Evolutionary conservation across 2,329 filamentous ascomycete species (phyloP).

Genomic region (Chrysoporthe puriensis): DNA sequence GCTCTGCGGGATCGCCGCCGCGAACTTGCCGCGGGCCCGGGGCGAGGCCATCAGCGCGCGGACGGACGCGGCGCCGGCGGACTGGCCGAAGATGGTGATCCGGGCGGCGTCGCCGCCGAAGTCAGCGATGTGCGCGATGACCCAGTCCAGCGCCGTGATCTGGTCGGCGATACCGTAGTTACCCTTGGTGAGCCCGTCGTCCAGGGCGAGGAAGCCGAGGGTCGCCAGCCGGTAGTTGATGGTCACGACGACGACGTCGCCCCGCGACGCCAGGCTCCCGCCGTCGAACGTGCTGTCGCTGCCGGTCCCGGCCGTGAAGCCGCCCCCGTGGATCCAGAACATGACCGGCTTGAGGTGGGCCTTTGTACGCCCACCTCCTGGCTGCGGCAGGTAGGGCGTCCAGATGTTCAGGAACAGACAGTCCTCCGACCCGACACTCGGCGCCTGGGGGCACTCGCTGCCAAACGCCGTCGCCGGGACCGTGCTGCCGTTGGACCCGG

Average conservation of each 20-base stretch:
- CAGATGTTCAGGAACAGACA: slow-evolving; percentile 53
- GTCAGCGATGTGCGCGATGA: slow-evolving; percentile 53
- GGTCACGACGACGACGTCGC: slow-evolving; percentile 61
- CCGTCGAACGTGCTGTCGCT: slow-evolving; percentile 50
- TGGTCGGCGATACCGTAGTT: slow-evolving; percentile 56
- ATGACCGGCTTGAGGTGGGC: slow-evolving; percentile 39
- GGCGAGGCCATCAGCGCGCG: slow-evolving; percentile 54
- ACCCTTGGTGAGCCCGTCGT: slow-evolving; percentile 49
- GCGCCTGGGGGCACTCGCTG: slow-evolving; percentile 44
- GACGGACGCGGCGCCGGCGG: slow-evolving; percentile 56
- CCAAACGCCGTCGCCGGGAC: slow-evolving; percentile 43
- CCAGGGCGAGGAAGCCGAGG: slow-evolving; percentile 60
- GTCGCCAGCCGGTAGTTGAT: slow-evolving; percentile 65
- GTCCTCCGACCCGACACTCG: slow-evolving; percentile 45
- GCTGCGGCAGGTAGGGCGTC: slow-evolving; percentile 44
- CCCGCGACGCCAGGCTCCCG: slow-evolving; percentile 59
- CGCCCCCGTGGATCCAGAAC: slow-evolving; percentile 54
- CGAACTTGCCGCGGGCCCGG: slow-evolving; percentile 50
- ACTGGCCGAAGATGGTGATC: slow-evolving; percentile 60
- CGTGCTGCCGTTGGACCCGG: slow-evolving; percentile 37
- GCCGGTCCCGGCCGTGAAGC: slow-evolving; percentile 53
- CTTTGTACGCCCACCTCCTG: slow-evolving; percentile 30
- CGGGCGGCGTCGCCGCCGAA: slow-evolving; percentile 61
- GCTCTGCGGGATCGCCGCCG: slow-evolving; percentile 48
- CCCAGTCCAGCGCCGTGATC: slow-evolving; percentile 54